Evolutionary conservation across 768 basidiomycete species (phyloP).

Genomic region (Psilocybe cyanescens): DNA sequence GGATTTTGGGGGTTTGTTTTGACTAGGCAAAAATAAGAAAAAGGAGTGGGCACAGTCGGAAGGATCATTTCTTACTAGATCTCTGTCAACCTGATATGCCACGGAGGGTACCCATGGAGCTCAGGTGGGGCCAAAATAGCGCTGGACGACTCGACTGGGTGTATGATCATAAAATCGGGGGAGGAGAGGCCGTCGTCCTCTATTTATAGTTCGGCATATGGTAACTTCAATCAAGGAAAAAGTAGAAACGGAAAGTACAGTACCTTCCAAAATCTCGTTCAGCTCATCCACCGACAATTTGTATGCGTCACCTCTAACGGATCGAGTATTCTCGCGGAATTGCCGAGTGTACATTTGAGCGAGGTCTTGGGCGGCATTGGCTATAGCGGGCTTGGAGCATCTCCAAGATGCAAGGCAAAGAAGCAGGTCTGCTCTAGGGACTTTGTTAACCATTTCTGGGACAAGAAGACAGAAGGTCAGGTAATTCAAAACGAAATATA

Average conservation of each 20-base stretch:
- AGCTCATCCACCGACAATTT: slow-evolving; percentile 48
- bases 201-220: slow-evolving; percentile 25
- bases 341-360: slow-evolving; percentile 33
- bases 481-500: not conserved
- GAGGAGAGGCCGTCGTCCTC: slow-evolving; percentile 59
- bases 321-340: slow-evolving; percentile 19
- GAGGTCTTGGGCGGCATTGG: slow-evolving; percentile 53
- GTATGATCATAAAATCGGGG: slow-evolving; percentile 81
- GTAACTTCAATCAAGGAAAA: not conserved
- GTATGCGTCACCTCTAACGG: slow-evolving; percentile 28
- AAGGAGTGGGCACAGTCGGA: not conserved
- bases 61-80: slow-evolving; percentile 53
- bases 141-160: slow-evolving; percentile 49
- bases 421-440: slow-evolving; percentile 35
- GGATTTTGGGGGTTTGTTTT: slow-evolving; percentile 27
- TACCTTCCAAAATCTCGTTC: slow-evolving; percentile 63
- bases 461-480: not conserved
- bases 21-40: slow-evolving; percentile 26
- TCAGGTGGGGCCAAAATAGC: slow-evolving; percentile 54
- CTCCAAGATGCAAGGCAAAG: slow-evolving; percentile 61
- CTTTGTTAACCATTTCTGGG: slow-evolving; percentile 4
- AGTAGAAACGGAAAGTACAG: slow-evolving; percentile 14
- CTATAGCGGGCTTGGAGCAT: slow-evolving; percentile 70
- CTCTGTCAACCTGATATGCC: slow-evolving; percentile 84
- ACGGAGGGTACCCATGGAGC: slow-evolving; percentile 79